Percentiles rank a stretch among this genome's conserved stretches.
Evolutionary conservation across 1,139 yeast species (phyloP).

Genomic region (Sporopachydermia cereana): DNA sequence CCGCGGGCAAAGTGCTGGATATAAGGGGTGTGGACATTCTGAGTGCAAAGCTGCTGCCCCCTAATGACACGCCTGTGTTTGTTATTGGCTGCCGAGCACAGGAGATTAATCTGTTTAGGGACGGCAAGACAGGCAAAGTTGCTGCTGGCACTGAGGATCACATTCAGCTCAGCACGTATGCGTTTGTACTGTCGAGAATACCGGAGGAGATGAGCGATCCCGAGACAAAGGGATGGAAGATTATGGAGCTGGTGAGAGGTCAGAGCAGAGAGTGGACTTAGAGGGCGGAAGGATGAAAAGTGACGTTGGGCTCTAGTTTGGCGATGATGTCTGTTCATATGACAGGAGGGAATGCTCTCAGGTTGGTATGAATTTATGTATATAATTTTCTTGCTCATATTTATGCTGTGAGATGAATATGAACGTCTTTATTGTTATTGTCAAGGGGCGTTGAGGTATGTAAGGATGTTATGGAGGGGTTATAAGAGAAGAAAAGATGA

Average conservation of each 20-base stretch:
- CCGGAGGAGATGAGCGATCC: conserved; percentile 86
- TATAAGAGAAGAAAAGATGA: too few species aligned
- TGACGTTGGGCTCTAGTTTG: too few species aligned
- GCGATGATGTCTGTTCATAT: too few species aligned
- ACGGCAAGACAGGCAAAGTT: conserved; percentile 82
- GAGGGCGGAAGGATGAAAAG: conserved; percentile 8
- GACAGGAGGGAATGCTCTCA: too few species aligned
- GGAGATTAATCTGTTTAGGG: conserved; percentile 84
- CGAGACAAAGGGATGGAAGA: conserved; percentile 96
- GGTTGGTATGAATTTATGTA: too few species aligned
- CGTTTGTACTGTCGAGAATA: conserved; percentile 87
- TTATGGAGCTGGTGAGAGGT: conserved; percentile 90
- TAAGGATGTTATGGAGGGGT: too few species aligned
- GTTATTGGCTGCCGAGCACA: conserved; percentile 96
- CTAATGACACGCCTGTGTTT: conserved; percentile 85
- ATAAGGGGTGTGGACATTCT: conserved; percentile 92
- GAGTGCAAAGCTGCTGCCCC: conserved; percentile 79
- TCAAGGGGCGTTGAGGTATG: too few species aligned
- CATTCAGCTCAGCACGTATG: conserved; percentile 85
- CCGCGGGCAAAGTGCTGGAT: conserved; percentile 88
- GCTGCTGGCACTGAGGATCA: conserved; percentile 96
- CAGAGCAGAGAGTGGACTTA: conserved; percentile 83
- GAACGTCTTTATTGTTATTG: too few species aligned
- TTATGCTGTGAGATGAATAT: too few species aligned
- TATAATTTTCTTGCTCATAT: too few species aligned